A percentile compares a stretch with the other conserved stretches of the same genome.
These are phyloP conservation scores for Chytriomyces sp. DNA, from an alignment of 192 early-diverging fungal genomes.

Conservation along the genomic window DNA sequence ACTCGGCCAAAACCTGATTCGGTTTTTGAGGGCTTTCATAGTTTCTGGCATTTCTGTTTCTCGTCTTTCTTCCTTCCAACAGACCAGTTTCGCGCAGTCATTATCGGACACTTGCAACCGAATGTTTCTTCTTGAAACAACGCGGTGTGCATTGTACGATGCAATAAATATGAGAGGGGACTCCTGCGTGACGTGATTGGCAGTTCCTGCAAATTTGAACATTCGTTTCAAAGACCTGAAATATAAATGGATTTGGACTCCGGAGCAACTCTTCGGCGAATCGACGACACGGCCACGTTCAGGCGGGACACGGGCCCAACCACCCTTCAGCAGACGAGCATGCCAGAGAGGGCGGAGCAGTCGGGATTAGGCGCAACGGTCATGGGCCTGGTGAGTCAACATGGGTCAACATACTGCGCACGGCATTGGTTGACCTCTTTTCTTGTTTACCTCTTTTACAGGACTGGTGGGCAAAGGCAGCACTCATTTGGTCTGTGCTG, in stretches of 20 bases:
- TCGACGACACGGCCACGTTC: constrained; percentile 25
- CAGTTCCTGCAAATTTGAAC: neutral
- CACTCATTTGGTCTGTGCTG: constrained; percentile 42
- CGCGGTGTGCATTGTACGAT: too few species aligned
- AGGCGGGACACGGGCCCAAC: neutral
- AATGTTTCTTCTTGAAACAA: too few species aligned
- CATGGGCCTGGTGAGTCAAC: neutral
- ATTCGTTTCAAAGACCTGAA: neutral
- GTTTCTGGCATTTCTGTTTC: too few species aligned
- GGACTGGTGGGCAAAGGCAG: constrained; percentile 50
- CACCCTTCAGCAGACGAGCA: neutral
- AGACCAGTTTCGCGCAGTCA: too few species aligned
- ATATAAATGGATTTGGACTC: constrained; percentile 10
- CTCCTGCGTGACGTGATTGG: too few species aligned
- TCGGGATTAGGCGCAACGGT: neutral
- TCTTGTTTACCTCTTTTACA: neutral
- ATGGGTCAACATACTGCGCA: too few species aligned
- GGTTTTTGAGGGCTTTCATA: too few species aligned
- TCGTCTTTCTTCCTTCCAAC: too few species aligned
- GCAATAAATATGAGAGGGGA: too few species aligned
- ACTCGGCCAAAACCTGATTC: too few species aligned
- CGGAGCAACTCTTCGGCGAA: constrained; percentile 14
- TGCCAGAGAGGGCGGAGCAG: neutral
- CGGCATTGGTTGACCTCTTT: too few species aligned
- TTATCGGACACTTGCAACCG: too few species aligned